Percentiles rank a stretch among this genome's conserved stretches.
These are phyloP conservation scores for Naganishia vishniacii DNA, from an alignment of 768 basidiomycete species.

Conservation along the genomic window DNA sequence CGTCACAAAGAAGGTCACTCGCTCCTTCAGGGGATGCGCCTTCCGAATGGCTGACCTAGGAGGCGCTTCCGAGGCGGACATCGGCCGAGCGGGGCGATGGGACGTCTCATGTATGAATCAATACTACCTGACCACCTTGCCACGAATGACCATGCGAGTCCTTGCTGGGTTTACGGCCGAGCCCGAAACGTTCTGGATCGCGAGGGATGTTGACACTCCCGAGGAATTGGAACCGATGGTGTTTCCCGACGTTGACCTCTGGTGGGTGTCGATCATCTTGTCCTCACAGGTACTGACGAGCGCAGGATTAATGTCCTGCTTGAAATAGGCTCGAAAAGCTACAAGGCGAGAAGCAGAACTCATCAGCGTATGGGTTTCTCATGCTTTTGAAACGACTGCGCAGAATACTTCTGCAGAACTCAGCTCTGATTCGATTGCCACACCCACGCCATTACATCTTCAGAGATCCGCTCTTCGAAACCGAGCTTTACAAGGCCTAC, in stretches of 20 bases:
- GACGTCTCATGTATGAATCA: not conserved
- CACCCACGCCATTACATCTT: not conserved
- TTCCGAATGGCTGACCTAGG: not conserved
- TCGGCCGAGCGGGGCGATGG: not conserved
- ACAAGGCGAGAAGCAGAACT: not conserved
- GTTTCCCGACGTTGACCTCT: too few species aligned
- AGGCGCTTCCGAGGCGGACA: not conserved
- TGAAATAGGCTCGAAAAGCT: not conserved
- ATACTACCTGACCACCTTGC: not conserved
- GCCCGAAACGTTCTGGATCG: not conserved
- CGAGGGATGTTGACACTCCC: not conserved
- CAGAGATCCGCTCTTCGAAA: not conserved
- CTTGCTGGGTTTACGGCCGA: not conserved
- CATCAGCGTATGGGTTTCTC: conserved; percentile 4
- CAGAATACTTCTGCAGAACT: not conserved
- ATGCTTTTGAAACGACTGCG: not conserved
- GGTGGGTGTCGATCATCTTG: not conserved
- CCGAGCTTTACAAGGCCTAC: not conserved
- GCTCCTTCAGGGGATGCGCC: conserved; percentile 9
- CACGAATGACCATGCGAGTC: not conserved
- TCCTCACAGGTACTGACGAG: not conserved
- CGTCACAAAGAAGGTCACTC: conserved; percentile 7
- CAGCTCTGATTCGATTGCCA: not conserved
- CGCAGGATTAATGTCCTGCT: not conserved
- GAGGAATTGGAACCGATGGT: not conserved